phyloP scores from a whole-genome alignment of 257 asterid genomes.

The Capsicum chinense region DNA sequence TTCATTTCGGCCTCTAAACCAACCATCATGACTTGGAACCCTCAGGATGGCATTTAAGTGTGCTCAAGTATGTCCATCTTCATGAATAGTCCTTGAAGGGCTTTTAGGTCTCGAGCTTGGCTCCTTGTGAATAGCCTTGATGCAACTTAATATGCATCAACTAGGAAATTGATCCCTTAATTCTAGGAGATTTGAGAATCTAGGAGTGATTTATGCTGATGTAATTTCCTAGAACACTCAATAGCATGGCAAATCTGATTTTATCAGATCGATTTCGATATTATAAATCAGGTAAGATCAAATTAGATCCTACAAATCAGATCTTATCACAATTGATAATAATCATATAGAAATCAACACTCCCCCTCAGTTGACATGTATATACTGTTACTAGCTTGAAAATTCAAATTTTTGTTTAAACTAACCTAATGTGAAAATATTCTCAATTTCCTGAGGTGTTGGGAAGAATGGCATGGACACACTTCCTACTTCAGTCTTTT shows the following conservation, averaged over 20 bases:
- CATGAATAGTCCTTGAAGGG: too few relatives aligned
- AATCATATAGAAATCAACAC: neutral
- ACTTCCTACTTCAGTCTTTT: too few relatives aligned
- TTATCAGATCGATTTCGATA: neutral
- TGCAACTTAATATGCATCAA: too few relatives aligned
- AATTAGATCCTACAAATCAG: neutral
- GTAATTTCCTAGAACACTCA: neutral
- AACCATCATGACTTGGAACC: too few relatives aligned
- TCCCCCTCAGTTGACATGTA: constrained; percentile 1
- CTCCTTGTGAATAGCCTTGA: too few relatives aligned
- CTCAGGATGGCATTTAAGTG: too few relatives aligned
- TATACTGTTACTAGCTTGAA: neutral
- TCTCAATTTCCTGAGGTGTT: too few relatives aligned
- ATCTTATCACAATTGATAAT: neutral
- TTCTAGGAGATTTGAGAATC: neutral
- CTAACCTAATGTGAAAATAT: too few relatives aligned
- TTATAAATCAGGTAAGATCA: neutral
- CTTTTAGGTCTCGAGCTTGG: too few relatives aligned
- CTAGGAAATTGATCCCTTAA: neutral
- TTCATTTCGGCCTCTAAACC: too few relatives aligned
- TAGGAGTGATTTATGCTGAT: neutral
- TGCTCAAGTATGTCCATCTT: too few relatives aligned
- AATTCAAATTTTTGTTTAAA: neutral
- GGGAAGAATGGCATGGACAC: too few relatives aligned
- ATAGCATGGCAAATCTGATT: neutral